These are phyloP conservation scores for Hericium alpestre DNA, from an alignment of 768 basidiomycete species.

Conservation along the genomic window DNA sequence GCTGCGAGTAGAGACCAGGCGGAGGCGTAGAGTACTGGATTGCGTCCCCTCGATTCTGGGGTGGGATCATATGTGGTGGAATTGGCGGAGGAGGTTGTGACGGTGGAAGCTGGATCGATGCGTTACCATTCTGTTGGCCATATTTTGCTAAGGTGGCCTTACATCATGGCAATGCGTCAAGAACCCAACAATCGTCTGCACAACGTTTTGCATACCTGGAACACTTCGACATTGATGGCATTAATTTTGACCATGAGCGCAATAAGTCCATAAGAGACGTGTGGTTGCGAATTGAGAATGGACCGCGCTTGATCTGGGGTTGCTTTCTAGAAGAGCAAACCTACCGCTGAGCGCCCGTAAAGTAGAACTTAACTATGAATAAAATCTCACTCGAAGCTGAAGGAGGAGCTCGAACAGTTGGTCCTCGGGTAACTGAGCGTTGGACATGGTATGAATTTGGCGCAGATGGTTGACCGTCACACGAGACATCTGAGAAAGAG, in stretches of 20 bases:
- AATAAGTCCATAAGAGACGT: slow-evolving; percentile 69
- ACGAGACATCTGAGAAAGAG: too few relatives aligned
- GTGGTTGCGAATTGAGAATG: slow-evolving; percentile 63
- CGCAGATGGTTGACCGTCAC: too few relatives aligned
- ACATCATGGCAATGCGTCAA: background rate
- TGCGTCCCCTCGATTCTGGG: background rate
- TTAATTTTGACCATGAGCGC: slow-evolving; percentile 71
- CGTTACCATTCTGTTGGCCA: background rate
- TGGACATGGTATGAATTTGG: slow-evolving; percentile 30
- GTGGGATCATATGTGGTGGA: background rate
- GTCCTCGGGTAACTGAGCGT: slow-evolving; percentile 44
- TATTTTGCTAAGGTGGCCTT: background rate
- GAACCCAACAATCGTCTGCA: slow-evolving; percentile 18
- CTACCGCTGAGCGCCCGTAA: background rate
- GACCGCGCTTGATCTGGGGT: slow-evolving; percentile 57
- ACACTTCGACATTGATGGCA: slow-evolving; percentile 62
- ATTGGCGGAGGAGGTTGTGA: background rate
- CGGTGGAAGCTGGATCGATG: background rate
- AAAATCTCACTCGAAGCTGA: slow-evolving; percentile 46
- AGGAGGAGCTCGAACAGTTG: slow-evolving; percentile 66
- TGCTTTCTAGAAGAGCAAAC: slow-evolving; percentile 43
- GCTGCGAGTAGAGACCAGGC: background rate
- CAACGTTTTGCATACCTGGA: slow-evolving; percentile 41
- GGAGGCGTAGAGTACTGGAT: slow-evolving; percentile 1
- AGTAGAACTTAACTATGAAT: background rate